These are phyloP conservation scores for Ophiocordyceps sinensis DNA, from an alignment of 2,329 filamentous ascomycete genomes.

Conservation along the genomic window DNA sequence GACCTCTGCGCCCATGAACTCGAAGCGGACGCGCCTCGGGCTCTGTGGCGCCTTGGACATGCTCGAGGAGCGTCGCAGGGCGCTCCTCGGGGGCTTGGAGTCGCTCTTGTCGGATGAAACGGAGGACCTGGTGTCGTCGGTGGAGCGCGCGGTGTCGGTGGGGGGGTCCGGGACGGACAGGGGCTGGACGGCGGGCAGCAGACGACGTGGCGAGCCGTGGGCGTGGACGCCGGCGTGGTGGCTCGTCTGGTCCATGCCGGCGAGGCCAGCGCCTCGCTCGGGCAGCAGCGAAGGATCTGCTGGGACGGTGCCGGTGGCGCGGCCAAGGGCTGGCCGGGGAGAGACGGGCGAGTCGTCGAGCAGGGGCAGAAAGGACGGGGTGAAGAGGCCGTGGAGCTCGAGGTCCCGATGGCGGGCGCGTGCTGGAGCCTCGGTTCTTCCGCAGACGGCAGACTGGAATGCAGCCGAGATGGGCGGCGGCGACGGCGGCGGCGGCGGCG, in stretches of 20 bases:
- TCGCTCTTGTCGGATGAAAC: conserved; percentile 38
- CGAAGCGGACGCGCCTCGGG: conserved; percentile 48
- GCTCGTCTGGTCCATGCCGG: conserved; percentile 9
- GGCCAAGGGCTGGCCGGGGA: conserved; percentile 8
- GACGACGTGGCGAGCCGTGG: conserved; percentile 4
- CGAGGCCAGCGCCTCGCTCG: conserved; percentile 3
- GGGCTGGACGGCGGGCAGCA: conserved; percentile 3
- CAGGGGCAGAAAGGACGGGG: conserved; percentile 45
- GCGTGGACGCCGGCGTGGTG: conserved; percentile 5
- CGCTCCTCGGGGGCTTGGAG: conserved; percentile 35
- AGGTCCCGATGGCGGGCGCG: conserved; percentile 40
- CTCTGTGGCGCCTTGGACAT: conserved; percentile 34
- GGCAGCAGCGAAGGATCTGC: not conserved
- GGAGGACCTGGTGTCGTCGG: conserved; percentile 35
- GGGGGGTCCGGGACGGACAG: conserved; percentile 18
- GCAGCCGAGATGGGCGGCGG: conserved; percentile 13
- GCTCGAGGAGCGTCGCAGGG: conserved; percentile 41
- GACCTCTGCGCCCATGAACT: conserved; percentile 45
- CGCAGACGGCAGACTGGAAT: conserved; percentile 16
- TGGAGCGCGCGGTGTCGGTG: conserved; percentile 18
- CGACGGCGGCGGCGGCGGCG: too few species aligned
- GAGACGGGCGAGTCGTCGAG: conserved; percentile 30
- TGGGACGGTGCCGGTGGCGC: conserved; percentile 1
- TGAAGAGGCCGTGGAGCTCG: conserved; percentile 49
- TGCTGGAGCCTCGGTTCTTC: conserved; percentile 17